A percentile compares a stretch with the other conserved stretches of the same genome.
Conservation (phyloP, 2,329 filamentous ascomycete species). For the Arthroderma uncinatum region DNA sequence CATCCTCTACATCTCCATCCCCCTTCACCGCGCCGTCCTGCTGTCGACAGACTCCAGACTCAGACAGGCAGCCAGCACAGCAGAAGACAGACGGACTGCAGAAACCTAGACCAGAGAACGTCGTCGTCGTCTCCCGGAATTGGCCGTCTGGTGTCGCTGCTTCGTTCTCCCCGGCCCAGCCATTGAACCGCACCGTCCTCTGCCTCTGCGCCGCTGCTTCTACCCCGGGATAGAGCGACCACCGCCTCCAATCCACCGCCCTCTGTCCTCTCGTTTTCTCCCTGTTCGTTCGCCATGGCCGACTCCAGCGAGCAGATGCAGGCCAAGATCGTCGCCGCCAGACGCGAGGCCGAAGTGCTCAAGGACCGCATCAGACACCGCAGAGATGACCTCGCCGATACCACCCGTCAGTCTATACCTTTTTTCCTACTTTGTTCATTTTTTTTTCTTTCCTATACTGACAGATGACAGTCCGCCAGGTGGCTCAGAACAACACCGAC, state of each 20-base stretch:
- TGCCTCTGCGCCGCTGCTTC: background rate
- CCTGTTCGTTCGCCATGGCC: constrained; percentile 26
- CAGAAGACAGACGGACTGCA: too few relatives aligned
- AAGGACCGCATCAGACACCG: constrained; percentile 99
- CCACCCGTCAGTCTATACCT: constrained; percentile 63
- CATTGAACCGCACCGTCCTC: background rate
- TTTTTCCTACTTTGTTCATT: constrained; percentile 2
- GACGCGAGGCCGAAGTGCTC: constrained; percentile 92
- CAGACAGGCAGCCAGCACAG: too few relatives aligned
- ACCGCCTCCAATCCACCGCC: background rate
- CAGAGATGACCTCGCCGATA: constrained; percentile 99
- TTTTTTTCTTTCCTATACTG: background rate
- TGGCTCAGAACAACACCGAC: constrained; percentile 86
- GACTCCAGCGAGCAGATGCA: constrained; percentile 59
- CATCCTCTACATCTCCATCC: background rate
- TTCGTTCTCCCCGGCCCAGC: background rate
- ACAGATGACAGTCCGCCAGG: constrained; percentile 56
- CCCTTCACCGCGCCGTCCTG: background rate
- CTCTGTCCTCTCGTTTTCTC: background rate
- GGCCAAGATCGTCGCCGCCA: constrained; percentile 80
- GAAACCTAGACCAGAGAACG: too few relatives aligned
- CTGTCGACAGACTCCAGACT: background rate
- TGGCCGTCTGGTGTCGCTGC: too few relatives aligned
- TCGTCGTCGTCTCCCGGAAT: background rate
- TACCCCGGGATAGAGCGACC: background rate